Conservation (phyloP, 192 early-diverging fungal genomes). For the Umbelopsis sp. region DNA sequence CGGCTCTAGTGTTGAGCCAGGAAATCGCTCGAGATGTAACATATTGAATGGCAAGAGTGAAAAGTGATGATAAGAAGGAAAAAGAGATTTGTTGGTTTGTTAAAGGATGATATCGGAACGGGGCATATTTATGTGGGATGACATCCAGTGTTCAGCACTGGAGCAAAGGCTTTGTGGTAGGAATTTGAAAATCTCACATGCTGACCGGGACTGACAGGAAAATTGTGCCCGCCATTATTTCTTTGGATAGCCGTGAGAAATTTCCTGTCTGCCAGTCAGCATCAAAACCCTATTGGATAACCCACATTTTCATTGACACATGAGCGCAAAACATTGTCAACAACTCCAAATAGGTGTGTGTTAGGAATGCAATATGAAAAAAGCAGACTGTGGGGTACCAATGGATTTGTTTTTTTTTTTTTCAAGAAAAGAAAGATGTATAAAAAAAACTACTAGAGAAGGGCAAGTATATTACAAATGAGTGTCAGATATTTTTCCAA, state of each 20-base stretch:
- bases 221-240: not conserved
- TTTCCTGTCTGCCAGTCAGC: conserved; percentile 8
- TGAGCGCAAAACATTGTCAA: too few species aligned
- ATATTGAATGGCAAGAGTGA: not conserved
- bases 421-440: too few species aligned
- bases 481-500: too few species aligned
- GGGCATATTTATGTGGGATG: not conserved
- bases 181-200: conserved; percentile 21
- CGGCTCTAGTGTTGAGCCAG: conserved; percentile 34
- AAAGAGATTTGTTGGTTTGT: not conserved
- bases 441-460: too few species aligned
- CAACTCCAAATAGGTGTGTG: too few species aligned
- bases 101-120: not conserved
- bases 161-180: not conserved
- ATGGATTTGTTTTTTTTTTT: too few species aligned
- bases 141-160: too few species aligned
- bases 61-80: not conserved
- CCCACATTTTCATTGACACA: not conserved
- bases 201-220: not conserved
- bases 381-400: too few species aligned
- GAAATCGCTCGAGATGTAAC: conserved; percentile 24
- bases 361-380: too few species aligned
- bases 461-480: too few species aligned
- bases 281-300: conserved; percentile 17
- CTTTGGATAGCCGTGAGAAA: conserved; percentile 4